Percentiles rank a stretch among this genome's conserved stretches.
These are phyloP conservation scores for Ophiosphaerella narmari DNA, from an alignment of 2,329 filamentous ascomycete species.

Conservation along the genomic window DNA sequence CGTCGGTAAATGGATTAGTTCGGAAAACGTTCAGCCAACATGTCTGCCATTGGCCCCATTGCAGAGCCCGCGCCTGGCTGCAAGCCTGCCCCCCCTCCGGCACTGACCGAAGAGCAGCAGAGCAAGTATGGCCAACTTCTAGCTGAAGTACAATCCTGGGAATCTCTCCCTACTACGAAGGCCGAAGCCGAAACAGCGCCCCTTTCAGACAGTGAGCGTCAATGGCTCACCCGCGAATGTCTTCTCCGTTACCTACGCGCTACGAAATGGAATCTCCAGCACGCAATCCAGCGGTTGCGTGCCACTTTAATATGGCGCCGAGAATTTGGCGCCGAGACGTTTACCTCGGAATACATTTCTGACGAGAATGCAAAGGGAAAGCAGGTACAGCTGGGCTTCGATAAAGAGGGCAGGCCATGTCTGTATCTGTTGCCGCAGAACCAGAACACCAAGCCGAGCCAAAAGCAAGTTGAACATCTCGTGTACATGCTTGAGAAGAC, in stretches of 20 bases:
- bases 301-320: conserved; percentile 85
- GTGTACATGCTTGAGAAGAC: conserved; percentile 95
- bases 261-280: conserved; percentile 79
- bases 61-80: conserved; percentile 52
- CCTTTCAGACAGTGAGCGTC: conserved; percentile 76
- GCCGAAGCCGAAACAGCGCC: conserved; percentile 64
- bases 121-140: conserved; percentile 81
- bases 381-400: conserved; percentile 86
- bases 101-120: conserved; percentile 76
- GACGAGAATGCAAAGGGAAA: conserved; percentile 97
- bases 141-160: conserved; percentile 71
- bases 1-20: too few relatives aligned
- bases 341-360: conserved; percentile 85
- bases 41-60: conserved; percentile 41
- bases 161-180: conserved; percentile 67
- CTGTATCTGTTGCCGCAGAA: conserved; percentile 86
- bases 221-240: conserved; percentile 92
- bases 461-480: conserved; percentile 88
- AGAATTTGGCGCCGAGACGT: conserved; percentile 77
- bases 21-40: conserved; percentile 1
- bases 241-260: conserved; percentile 90
- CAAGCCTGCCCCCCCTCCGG: conserved; percentile 60
- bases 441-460: conserved; percentile 88
- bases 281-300: conserved; percentile 78
- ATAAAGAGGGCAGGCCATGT: conserved; percentile 83